Evolutionary conservation across 768 basidiomycete genomes (phyloP).

Genomic region (Pilatotrama ljubarskyi): DNA sequence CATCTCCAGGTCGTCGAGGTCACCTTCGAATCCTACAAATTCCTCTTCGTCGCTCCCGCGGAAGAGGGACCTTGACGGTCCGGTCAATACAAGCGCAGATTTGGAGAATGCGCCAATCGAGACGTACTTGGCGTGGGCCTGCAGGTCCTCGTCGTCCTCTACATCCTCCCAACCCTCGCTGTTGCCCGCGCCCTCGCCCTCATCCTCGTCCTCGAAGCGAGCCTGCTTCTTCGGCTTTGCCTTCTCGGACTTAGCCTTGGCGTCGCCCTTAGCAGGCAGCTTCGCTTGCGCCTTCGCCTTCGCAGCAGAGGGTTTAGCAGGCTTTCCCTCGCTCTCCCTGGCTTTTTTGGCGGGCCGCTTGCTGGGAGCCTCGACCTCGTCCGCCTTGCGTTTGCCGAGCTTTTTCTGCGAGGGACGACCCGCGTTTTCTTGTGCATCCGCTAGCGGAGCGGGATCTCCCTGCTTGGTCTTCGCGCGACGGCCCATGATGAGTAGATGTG

Average conservation of each 20-base stretch:
- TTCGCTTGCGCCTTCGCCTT: constrained; percentile 25
- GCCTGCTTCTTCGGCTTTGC: constrained; percentile 22
- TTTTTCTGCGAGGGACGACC: constrained; percentile 48
- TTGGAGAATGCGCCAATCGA: too few species aligned
- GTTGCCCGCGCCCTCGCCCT: constrained; percentile 32
- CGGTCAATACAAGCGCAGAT: neutral
- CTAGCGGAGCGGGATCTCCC: constrained; percentile 60
- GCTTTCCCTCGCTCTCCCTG: constrained; percentile 25
- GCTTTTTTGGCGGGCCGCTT: constrained; percentile 29
- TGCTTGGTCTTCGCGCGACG: constrained; percentile 87
- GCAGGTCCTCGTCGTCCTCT: constrained; percentile 48
- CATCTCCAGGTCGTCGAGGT: constrained; percentile 51
- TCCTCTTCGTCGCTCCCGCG: constrained; percentile 46
- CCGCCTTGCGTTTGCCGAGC: constrained; percentile 75
- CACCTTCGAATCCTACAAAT: constrained; percentile 45
- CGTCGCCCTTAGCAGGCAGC: constrained; percentile 13
- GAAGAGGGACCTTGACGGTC: constrained; percentile 43
- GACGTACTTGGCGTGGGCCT: constrained; percentile 44
- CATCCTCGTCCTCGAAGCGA: constrained; percentile 31
- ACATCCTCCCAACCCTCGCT: constrained; percentile 66
- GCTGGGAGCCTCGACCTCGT: constrained; percentile 30
- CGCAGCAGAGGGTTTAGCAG: constrained; percentile 8
- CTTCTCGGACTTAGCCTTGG: constrained; percentile 19
- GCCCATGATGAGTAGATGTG: constrained; percentile 54
- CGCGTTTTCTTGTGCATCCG: constrained; percentile 36